phyloP scores from a whole-genome alignment of 768 basidiomycete species.

The Mycena vitilis region DNA sequence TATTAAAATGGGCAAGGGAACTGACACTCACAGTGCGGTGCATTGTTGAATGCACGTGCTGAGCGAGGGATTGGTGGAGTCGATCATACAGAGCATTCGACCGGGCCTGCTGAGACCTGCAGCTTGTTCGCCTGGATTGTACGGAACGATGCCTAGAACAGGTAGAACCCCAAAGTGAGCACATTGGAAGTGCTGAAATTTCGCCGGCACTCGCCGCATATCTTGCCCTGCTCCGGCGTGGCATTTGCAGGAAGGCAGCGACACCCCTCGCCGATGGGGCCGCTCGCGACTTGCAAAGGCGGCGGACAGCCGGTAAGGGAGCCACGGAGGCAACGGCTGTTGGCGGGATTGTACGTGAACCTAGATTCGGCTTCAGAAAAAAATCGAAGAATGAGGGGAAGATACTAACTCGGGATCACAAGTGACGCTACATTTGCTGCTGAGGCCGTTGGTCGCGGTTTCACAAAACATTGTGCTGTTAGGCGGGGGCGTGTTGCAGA shows the following conservation, averaged over 20 bases:
- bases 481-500: slow-evolving; percentile 16
- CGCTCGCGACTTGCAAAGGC: background rate
- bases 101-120: background rate
- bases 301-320: background rate
- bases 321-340: background rate
- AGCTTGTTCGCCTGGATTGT: background rate
- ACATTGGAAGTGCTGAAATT: background rate
- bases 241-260: background rate
- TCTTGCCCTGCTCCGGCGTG: background rate
- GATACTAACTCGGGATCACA: background rate
- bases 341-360: background rate
- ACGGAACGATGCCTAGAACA: background rate
- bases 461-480: slow-evolving; percentile 6
- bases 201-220: background rate
- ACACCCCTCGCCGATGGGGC: background rate
- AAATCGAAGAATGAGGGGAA: background rate
- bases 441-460: background rate
- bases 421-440: background rate
- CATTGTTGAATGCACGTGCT: background rate
- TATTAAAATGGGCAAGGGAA: no score
- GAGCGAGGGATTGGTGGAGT: background rate
- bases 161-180: background rate
- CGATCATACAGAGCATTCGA: background rate
- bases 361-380: background rate
- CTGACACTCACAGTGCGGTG: background rate